Evolutionary conservation across 768 basidiomycete genomes (phyloP), one percentile per base, ranked within the genome.

Genomic region (Psilocybe sp.): DNA sequence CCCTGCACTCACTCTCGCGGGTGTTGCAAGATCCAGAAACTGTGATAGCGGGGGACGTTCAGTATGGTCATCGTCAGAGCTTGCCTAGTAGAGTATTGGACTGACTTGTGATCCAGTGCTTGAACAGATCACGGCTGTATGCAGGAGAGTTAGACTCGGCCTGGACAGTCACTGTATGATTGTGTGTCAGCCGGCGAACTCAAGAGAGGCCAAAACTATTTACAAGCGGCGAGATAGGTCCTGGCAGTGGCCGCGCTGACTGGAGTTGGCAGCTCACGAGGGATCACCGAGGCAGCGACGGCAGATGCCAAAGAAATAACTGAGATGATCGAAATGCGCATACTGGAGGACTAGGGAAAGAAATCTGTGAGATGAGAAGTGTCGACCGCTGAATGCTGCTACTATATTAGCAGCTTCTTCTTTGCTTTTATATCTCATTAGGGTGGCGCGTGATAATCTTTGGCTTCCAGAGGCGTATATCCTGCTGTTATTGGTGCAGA

Each of bases 1-100:
- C 49, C 18, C n/a, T 36, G 11, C 20, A 50, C 74, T 51, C 45
- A 79, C 78, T 78, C 59, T 80, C 77, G 38, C 79, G 65, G 3
- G 79, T 79, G 57, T 80, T 69, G 60, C 80, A 81, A 2, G 57
- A 68, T 20, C 80, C 79, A 1, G 72, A 75, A 53, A 80, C 77
- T 79, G 50, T 16, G 10, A 42, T 40, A 37, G 41, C 9, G 28
- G 28, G 4, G 20, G 49, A 15, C 16, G 35, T 31, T 51, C 3
- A 28, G 23, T 7, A 28, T 33, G 36, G 19, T 37, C 43, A 28
- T 39, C n/a, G 15, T 11, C 9, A 40, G 42, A 50, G 2, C 31
- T n/a, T 40, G 6, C 23, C 34, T 31, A 6, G 33, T 10, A 9
- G 2, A 9, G 39, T 39, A 11, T 11, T n/a, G 33, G 10, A 65